A percentile compares a stretch with the other conserved stretches of the same genome.
Conservation (phyloP, 192 early-diverging fungal genomes). For the Phycomyces nitens region DNA sequence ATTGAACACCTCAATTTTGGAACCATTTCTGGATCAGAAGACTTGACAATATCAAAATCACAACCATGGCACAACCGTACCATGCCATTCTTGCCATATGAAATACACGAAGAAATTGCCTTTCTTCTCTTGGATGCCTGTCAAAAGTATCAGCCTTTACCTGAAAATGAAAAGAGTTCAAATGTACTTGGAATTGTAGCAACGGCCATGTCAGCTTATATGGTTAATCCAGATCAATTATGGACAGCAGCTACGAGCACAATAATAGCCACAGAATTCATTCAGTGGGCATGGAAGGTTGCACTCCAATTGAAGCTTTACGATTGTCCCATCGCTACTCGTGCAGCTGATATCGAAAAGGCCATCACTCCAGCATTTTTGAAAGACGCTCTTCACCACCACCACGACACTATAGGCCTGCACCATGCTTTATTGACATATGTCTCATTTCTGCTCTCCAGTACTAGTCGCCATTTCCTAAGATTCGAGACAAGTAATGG, state of each 20-base stretch:
- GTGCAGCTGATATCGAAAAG: constrained; percentile 18
- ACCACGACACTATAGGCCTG: constrained; percentile 21
- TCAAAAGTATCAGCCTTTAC: constrained; percentile 25
- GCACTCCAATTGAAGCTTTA: constrained; percentile 30
- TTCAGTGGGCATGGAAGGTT: constrained; percentile 46
- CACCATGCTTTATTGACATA: constrained; percentile 38
- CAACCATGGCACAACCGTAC: constrained; percentile 24
- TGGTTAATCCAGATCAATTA: constrained; percentile 2
- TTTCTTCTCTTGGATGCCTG: constrained; percentile 30
- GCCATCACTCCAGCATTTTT: constrained; percentile 32
- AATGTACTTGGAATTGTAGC: background rate
- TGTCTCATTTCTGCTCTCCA: constrained; percentile 38
- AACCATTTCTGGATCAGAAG: background rate
- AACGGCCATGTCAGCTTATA: constrained; percentile 8
- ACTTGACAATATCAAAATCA: constrained; percentile 6
- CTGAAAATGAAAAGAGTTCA: constrained; percentile 3
- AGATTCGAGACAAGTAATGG: constrained; percentile 35
- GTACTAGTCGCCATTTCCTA: constrained; percentile 42
- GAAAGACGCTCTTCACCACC: constrained; percentile 15
- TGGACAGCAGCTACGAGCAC: background rate
- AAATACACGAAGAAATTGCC: constrained; percentile 31
- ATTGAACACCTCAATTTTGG: constrained; percentile 29
- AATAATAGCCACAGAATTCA: constrained; percentile 12
- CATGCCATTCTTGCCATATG: constrained; percentile 17
- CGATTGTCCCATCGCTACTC: constrained; percentile 19